phyloP scores from a whole-genome alignment of 2,329 filamentous ascomycete species.

The Talaromyces sp. region DNA sequence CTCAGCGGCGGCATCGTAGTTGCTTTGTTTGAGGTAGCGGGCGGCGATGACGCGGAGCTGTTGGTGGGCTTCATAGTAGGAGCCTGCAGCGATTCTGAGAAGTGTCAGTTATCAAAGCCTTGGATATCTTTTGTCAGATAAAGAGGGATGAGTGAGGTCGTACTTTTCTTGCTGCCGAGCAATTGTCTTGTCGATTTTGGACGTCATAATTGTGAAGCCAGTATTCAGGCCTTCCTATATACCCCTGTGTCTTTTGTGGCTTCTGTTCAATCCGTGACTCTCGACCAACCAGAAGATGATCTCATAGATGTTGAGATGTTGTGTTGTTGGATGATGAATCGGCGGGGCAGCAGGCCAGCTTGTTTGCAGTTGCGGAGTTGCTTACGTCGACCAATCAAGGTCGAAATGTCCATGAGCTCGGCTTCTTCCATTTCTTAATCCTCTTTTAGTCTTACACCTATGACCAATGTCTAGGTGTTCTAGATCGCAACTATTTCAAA shows the following conservation, averaged over 20 bases:
- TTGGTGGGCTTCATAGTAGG: conserved; percentile 98
- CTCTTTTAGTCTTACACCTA: not conserved
- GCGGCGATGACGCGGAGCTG: conserved; percentile 93
- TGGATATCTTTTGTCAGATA: not conserved
- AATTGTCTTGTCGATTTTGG: conserved; percentile 65
- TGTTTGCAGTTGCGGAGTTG: conserved; percentile 5
- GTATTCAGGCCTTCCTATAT: not conserved
- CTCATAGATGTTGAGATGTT: not conserved
- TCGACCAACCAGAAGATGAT: not conserved
- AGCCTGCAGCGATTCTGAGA: conserved; percentile 75
- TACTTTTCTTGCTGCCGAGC: conserved; percentile 74
- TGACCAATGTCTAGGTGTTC: not conserved
- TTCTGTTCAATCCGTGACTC: not conserved
- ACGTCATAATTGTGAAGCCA: conserved; percentile 33
- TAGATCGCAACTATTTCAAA: not conserved
- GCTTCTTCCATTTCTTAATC: not conserved
- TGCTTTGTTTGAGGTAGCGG: conserved; percentile 83
- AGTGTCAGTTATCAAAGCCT: not conserved
- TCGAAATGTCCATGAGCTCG: not conserved
- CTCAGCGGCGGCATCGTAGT: conserved; percentile 81
- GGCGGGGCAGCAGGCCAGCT: conserved; percentile 11
- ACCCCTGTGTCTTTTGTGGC: not conserved
- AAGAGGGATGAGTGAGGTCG: not conserved
- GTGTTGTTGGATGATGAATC: conserved; percentile 2
- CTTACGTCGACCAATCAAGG: conserved; percentile 2